Percentiles rank a stretch among this genome's conserved stretches.
These are phyloP conservation scores for Wallacemonas collosoma DNA, from an alignment of 208 protist species.

Conservation along the genomic window DNA sequence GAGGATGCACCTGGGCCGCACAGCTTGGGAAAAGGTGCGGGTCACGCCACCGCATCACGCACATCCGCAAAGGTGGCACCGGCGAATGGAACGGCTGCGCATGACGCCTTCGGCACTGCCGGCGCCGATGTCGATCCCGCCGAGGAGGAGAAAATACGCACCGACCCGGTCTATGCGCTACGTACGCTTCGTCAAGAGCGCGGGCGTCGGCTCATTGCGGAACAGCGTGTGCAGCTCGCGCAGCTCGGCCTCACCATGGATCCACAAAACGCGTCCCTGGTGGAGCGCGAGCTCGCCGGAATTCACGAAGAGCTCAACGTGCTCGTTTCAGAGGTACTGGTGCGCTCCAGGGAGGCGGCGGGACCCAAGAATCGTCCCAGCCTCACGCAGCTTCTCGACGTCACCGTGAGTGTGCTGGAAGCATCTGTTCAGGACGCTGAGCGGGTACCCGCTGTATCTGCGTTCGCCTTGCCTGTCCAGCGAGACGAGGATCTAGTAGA, in stretches of 20 bases:
- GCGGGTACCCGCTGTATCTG: constrained; percentile 45
- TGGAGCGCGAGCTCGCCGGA: constrained; percentile 51
- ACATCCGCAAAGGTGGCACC: too few species aligned
- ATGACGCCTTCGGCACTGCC: background rate
- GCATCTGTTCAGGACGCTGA: constrained; percentile 29
- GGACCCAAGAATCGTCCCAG: constrained; percentile 33
- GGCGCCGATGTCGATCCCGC: constrained; percentile 5
- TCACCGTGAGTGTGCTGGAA: constrained; percentile 68
- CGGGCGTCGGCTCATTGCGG: constrained; percentile 39
- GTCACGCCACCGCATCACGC: too few species aligned
- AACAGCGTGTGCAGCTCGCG: constrained; percentile 53
- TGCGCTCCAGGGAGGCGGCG: constrained; percentile 42
- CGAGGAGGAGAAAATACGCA: constrained; percentile 16
- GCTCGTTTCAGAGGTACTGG: constrained; percentile 58
- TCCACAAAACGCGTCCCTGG: constrained; percentile 31
- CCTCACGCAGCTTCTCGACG: constrained; percentile 61
- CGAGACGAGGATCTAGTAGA: constrained; percentile 7
- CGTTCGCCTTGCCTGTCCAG: constrained; percentile 43
- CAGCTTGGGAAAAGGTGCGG: background rate
- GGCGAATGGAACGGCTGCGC: background rate
- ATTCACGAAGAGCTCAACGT: constrained; percentile 74
- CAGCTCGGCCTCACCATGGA: constrained; percentile 59
- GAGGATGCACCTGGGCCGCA: constrained; percentile 12
- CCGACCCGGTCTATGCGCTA: constrained; percentile 27
- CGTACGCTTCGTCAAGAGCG: constrained; percentile 51